Evolutionary conservation across 169 alveolate species (phyloP), one percentile per base, ranked within the genome.

Genomic region (Plasmodium sp.): DNA sequence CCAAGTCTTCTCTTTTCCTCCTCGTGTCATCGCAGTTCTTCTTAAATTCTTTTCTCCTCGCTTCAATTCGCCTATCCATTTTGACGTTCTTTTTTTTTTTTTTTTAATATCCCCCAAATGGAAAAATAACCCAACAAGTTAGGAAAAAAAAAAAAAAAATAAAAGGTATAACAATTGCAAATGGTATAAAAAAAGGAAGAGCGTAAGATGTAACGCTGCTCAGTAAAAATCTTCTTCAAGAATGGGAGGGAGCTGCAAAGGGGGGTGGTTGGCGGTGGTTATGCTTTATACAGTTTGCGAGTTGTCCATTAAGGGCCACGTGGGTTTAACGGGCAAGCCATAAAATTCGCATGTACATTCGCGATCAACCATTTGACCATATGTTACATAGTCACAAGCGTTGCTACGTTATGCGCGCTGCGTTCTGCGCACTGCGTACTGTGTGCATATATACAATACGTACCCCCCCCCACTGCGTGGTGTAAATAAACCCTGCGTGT

Each of bases 1-100:
- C 98, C 79, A 97, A 94, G 93, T 97, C 99, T 95, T 98, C 99
- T 62, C 99, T 91, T 93, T 97, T 97, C 51, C 99, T 96, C 39
- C 99, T 96, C 7, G 99, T 98, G 84, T 98, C 99, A 58, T 97
- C 99, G 79, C 97, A 97, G 22, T 96, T 97, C 84, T 97, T 97
- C 85, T 97, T 97, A 93, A 97, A 97, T 84, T 97, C 98, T 95
- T 97, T 95, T 82, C 95, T 72, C 34, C 95, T 82, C n/a, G 92
- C 95, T 39, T 91, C 95, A 51, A 86, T 86, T 91, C 95, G 54
- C 16, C 95, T 82, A 83, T 83, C 92, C 95, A 91, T 91, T 83
- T 73, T 91, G 58, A n/a, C 22, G 41, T 27, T 83, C 41, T 36
- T 83, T 83, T 18, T 56, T 56, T 67, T 67, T 67, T 18, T 67